Evolutionary conservation across 2,329 filamentous ascomycete genomes (phyloP).

Genomic region (Dactylellina parvicollis): DNA sequence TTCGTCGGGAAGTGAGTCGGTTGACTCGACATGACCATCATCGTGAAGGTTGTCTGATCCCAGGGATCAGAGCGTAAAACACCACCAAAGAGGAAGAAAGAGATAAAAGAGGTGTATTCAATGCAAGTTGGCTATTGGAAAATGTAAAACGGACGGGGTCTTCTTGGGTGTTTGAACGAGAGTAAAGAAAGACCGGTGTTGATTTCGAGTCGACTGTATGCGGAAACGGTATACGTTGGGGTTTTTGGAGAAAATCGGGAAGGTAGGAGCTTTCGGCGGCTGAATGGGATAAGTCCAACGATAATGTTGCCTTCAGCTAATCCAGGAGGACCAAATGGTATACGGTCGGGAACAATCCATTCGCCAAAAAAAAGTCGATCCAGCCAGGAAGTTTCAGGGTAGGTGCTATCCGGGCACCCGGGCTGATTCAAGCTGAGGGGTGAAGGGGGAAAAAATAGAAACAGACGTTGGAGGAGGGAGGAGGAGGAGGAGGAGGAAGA

Average conservation of each 20-base stretch:
- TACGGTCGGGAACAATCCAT: constrained; percentile 48
- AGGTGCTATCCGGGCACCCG: constrained; percentile 5
- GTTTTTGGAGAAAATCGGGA: neutral
- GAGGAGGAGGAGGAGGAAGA: neutral
- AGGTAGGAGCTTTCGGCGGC: constrained; percentile 16
- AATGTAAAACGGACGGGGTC: neutral
- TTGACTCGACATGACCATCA: constrained; percentile 54
- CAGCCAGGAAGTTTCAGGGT: constrained; percentile 24
- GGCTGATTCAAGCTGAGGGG: constrained; percentile 18
- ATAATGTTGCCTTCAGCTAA: constrained; percentile 45
- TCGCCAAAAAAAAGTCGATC: constrained; percentile 43
- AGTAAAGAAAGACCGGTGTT: constrained; percentile 2
- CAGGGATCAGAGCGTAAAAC: constrained; percentile 25
- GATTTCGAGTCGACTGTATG: constrained; percentile 3
- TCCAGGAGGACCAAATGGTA: constrained; percentile 35
- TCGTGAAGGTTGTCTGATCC: constrained; percentile 34
- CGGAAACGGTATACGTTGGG: neutral
- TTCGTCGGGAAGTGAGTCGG: constrained; percentile 48
- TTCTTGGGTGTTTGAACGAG: constrained; percentile 17
- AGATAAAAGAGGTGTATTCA: neutral
- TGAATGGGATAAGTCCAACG: constrained; percentile 14
- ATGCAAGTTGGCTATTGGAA: neutral
- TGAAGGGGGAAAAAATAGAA: constrained; percentile 30
- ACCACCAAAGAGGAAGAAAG: neutral
- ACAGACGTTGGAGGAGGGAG: constrained; percentile 7